Base-by-base conservation (phyloP, 192 early-diverging fungal species). In the Entomortierella chlamydospora region DNA sequence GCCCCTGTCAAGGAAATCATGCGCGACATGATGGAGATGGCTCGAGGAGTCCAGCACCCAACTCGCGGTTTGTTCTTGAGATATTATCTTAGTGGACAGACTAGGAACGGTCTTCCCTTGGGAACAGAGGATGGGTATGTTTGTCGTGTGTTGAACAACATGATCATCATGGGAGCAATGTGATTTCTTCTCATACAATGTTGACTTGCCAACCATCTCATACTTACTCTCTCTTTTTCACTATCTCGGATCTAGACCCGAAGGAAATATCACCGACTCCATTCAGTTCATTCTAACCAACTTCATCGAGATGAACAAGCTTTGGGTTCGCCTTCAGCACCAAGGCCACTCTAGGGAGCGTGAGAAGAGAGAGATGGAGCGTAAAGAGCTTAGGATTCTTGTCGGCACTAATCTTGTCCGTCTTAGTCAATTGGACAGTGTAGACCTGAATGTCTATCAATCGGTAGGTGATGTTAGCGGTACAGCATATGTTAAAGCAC, bases 271-370 rank as follows among this genome's bases (percentile, higher is more conserved):
- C 54, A 82, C 90, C 60, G 97, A 99, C 81, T 95, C 97, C 4
- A 97, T 98, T 67, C 90, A 94, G 45, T 99, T 99, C 72, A 97
- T 95, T 64, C 83, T 99, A 41, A 96, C 93, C 50, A 99, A 99
- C 73, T 98, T 99, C 86, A 94, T 96, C 39, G 98, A 99, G 86
- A 99, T 98, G 97, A 99, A 99, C 86, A 99, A 99, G 85, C 88
- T 99, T 20, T 99, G 98, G 98, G 98, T 99, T 13, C 94, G 98
- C 1, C 81, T 99, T 71, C 98, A 99, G 83, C 94, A 97, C 83
- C 96, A 98, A 80, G 98, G 98, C 22, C 91, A 94, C 74, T 94
- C 91, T 45, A 85, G 95, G 11, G 98, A 99, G 80, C 90, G 95
- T 23, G 96, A 98, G 81, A 95, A 94, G 81, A 86, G 98, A 31